Percentiles rank a stretch among this genome's conserved stretches.
phyloP scores from a whole-genome alignment of 2,329 filamentous ascomycete genomes.

The Claviceps humidiphila region DNA sequence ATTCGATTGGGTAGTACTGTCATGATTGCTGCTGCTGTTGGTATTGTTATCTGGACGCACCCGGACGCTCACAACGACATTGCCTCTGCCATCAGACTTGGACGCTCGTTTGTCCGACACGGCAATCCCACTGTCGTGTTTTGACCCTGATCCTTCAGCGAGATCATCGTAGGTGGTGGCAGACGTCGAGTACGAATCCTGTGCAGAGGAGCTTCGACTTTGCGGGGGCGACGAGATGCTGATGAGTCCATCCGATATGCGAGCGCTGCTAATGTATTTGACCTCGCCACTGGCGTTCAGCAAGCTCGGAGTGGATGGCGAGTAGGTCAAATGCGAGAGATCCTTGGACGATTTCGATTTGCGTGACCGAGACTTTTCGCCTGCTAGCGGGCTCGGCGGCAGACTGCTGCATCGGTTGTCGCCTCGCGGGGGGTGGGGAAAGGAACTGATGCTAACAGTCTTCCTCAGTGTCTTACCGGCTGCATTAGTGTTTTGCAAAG shows the following conservation, averaged over 20 bases:
- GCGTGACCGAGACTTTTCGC: constrained; percentile 34
- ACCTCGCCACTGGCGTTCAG: constrained; percentile 68
- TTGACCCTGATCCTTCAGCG: constrained; percentile 37
- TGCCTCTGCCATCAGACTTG: constrained; percentile 68
- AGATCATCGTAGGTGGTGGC: constrained; percentile 79
- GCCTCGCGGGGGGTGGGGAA: constrained; percentile 75
- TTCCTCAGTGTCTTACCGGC: constrained; percentile 64
- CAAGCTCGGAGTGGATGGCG: constrained; percentile 51
- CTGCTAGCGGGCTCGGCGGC: constrained; percentile 47
- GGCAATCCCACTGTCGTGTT: constrained; percentile 13
- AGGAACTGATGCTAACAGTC: constrained; percentile 84
- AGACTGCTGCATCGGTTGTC: constrained; percentile 45
- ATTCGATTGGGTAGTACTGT: constrained; percentile 37
- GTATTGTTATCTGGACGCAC: constrained; percentile 66
- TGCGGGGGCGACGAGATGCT: constrained; percentile 73
- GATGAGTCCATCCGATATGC: constrained; percentile 61
- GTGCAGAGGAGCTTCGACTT: constrained; percentile 81
- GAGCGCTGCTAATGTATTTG: constrained; percentile 53
- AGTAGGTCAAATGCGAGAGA: constrained; percentile 35
- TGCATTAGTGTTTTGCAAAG: constrained; percentile 40
- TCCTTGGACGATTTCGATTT: constrained; percentile 45
- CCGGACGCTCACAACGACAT: constrained; percentile 89
- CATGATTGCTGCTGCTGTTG: neutral
- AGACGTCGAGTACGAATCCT: constrained; percentile 84
- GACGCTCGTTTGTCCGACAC: constrained; percentile 35